These are phyloP conservation scores for Xylaria scruposa DNA, from an alignment of 495 filamentous ascomycete species.

Conservation along the genomic window DNA sequence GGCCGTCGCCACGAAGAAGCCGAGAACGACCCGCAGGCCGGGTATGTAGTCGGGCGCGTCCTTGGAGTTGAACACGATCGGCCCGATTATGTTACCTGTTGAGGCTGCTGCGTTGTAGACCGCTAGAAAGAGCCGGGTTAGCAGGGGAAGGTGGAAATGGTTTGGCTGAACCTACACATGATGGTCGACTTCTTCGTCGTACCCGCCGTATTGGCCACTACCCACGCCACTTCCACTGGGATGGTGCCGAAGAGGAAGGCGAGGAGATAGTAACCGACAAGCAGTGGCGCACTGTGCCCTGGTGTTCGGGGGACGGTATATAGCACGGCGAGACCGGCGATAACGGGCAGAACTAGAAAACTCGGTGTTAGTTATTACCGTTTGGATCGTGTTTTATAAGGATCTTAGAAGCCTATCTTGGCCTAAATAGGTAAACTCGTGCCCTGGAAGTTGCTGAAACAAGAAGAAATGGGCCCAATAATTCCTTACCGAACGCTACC, in stretches of 20 bases:
- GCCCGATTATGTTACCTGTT: slow-evolving; percentile 72
- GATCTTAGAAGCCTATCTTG: no score
- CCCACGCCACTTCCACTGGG: slow-evolving; percentile 55
- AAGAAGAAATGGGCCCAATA: no score
- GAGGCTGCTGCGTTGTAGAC: slow-evolving; percentile 67
- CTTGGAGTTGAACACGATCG: slow-evolving; percentile 65
- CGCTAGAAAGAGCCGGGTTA: neutral
- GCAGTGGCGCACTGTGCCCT: slow-evolving; percentile 49
- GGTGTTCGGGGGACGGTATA: slow-evolving; percentile 57
- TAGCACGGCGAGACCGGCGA: slow-evolving; percentile 62
- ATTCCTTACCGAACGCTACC: slow-evolving; percentile 38
- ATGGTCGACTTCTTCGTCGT: slow-evolving; percentile 71
- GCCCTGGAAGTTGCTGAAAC: no score
- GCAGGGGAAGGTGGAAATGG: neutral
- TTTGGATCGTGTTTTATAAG: no score
- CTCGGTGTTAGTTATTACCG: no score
- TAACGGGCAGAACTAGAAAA: slow-evolving; percentile 50
- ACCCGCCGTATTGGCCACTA: slow-evolving; percentile 68
- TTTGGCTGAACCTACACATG: slow-evolving; percentile 47
- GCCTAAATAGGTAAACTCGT: no score
- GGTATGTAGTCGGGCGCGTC: slow-evolving; percentile 67
- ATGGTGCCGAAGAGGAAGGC: slow-evolving; percentile 66
- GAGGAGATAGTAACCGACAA: slow-evolving; percentile 68
- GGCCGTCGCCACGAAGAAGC: slow-evolving; percentile 61
- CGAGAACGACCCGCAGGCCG: slow-evolving; percentile 61